A percentile compares a stretch with the other conserved stretches of the same genome.
phyloP scores from a whole-genome alignment of 768 basidiomycete species.

The Leucosporidium scottii region DNA sequence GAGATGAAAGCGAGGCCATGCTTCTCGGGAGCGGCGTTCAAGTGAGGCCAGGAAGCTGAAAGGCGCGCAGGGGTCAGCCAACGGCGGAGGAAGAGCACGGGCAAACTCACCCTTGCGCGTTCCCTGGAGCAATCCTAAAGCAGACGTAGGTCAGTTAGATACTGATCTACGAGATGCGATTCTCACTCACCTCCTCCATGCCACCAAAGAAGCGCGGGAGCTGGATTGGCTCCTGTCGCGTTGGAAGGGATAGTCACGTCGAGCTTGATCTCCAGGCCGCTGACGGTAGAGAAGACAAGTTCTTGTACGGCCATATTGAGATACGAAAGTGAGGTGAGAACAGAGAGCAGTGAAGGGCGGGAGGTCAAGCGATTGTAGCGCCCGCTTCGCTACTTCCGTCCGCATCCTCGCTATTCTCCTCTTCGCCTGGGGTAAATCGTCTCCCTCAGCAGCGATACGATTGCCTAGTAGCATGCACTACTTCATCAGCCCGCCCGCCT shows the following conservation, averaged over 20 bases:
- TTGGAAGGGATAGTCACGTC: conserved; percentile 20
- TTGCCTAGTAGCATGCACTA: no score
- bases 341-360: no score
- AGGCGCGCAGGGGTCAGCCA: not conserved
- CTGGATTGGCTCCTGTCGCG: conserved; percentile 17
- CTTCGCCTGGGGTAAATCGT: no score
- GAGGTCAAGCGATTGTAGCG: no score
- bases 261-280: conserved; percentile 28
- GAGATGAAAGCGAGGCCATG: conserved; percentile 37
- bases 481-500: no score
- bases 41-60: conserved; percentile 37
- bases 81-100: not conserved
- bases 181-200: conserved; percentile 28
- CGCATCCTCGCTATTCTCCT: no score
- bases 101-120: conserved; percentile 15
- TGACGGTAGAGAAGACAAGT: conserved; percentile 9
- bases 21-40: conserved; percentile 33
- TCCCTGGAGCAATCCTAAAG: conserved; percentile 7
- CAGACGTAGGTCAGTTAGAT: no score
- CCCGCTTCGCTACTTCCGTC: no score
- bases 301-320: not conserved
- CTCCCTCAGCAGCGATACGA: no score
- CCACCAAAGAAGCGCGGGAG: conserved; percentile 29
- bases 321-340: no score
- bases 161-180: not conserved